Base-by-base conservation (phyloP, 129 eudicot species). In the Pulicaria dysenterica region DNA sequence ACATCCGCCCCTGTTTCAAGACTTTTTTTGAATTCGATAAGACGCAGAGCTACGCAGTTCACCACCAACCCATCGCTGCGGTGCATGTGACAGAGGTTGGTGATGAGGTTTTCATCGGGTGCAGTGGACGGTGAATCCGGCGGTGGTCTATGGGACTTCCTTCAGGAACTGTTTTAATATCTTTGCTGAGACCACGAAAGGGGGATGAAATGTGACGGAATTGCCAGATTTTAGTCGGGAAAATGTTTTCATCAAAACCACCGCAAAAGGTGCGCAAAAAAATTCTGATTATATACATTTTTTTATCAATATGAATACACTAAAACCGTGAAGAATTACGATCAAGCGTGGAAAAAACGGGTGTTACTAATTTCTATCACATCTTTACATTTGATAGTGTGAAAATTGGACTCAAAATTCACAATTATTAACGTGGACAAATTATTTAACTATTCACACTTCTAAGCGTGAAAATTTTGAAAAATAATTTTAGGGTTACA, bases 131-230 rank as follows among this genome's bases (percentile, higher is more conserved):
- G 83, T 80, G 7, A 90, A 90, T 58, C 96, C 87, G 65, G 89
- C 96, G 40, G 96, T 90, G 13, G 93, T 85, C 2, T 95, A 90
- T 31, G 96, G 96, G 4, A 90, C 96, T 8, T 87, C 94, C 45
- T 90, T 90, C 60, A 87, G 96, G 96, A 90, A 90, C 66, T 90
- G 87, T 76, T 90, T 90, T 63, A 90, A 90, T 41, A 85, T 91
- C n/a, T 90, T 81, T 39, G 96, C 96, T 3, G 95, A 87, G 74
- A 44, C 87, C 42, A 41, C 82, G 5, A 79, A 79, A 24, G 91
- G 91, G 3, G 82, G 14, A 3, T 67, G 40, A 7, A 74, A 77
- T 54, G 78, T 90, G 57, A 59, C 95, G 3, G 79, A 66, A 13
- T 17, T 77, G 11, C 95, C 96, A 49, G 67, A 79, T 3, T 90